Conservation (phyloP, 2,329 filamentous ascomycete species). For the Pyrenochaeta sp. region DNA sequence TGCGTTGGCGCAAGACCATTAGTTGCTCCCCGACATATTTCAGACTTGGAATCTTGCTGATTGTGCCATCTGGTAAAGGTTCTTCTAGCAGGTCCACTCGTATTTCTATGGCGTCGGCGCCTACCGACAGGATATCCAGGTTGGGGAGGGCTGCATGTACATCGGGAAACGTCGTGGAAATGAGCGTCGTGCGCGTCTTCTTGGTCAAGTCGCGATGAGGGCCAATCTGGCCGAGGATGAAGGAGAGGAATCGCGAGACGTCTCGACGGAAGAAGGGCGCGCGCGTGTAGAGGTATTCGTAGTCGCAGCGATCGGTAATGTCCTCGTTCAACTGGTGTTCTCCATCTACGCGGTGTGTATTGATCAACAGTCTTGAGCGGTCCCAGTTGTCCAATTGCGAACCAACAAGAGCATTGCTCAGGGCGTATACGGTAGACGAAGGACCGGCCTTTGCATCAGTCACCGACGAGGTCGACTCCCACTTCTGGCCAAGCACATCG, state of each 20-base stretch:
- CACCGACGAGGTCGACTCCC: slow-evolving; percentile 65
- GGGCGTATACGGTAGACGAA: slow-evolving; percentile 71
- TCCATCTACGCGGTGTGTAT: slow-evolving; percentile 77
- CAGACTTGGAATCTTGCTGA: slow-evolving; percentile 74
- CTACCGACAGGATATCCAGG: slow-evolving; percentile 85
- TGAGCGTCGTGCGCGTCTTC: slow-evolving; percentile 81
- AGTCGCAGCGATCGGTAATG: slow-evolving; percentile 76
- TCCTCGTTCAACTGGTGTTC: slow-evolving; percentile 66
- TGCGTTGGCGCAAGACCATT: slow-evolving; percentile 82
- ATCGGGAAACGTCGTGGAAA: slow-evolving; percentile 88
- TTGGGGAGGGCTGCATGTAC: slow-evolving; percentile 83
- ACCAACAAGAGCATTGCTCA: slow-evolving; percentile 65
- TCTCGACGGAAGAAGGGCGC: slow-evolving; percentile 76
- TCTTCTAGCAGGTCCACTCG: slow-evolving; percentile 83
- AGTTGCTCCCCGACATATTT: slow-evolving; percentile 87
- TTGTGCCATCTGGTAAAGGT: slow-evolving; percentile 64
- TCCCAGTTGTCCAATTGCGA: slow-evolving; percentile 65
- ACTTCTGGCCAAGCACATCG: slow-evolving; percentile 79
- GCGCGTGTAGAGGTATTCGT: slow-evolving; percentile 84
- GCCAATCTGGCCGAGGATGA: slow-evolving; percentile 79
- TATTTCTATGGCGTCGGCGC: slow-evolving; percentile 84
- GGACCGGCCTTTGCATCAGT: slow-evolving; percentile 62
- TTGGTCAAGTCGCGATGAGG: slow-evolving; percentile 79
- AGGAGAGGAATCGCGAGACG: slow-evolving; percentile 78
- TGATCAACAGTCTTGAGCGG: slow-evolving; percentile 71